Percentiles rank a stretch among this genome's conserved stretches.
Conservation (phyloP, 2,329 filamentous ascomycete genomes). For the Apiospora phragmitis region DNA sequence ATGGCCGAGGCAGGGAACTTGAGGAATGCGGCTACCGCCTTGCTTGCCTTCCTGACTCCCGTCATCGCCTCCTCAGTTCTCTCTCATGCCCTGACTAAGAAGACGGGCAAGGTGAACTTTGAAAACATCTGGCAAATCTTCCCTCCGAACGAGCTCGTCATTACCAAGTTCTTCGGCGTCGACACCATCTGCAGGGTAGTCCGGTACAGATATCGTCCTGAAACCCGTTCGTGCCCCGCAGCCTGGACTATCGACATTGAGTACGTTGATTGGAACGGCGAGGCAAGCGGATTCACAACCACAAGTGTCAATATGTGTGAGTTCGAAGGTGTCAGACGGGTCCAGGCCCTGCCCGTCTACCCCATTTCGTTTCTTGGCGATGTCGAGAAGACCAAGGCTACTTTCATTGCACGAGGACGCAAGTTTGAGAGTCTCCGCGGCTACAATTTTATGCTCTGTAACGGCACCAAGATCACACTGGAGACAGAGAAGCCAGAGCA, state of each 20-base stretch:
- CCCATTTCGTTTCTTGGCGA: constrained; percentile 30
- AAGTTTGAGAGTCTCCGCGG: constrained; percentile 35
- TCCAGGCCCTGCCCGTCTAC: constrained; percentile 29
- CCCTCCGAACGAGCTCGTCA: constrained; percentile 32
- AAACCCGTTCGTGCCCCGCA: constrained; percentile 10
- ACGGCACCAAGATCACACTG: constrained; percentile 31
- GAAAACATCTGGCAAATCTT: constrained; percentile 37
- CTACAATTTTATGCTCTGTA: constrained; percentile 31
- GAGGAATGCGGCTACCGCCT: constrained; percentile 18
- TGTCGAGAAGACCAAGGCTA: constrained; percentile 23
- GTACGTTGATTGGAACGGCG: constrained; percentile 39
- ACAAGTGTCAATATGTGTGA: constrained; percentile 25
- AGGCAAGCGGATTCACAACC: constrained; percentile 28
- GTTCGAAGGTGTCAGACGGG: constrained; percentile 28
- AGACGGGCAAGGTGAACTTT: constrained; percentile 33
- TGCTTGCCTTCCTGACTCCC: constrained; percentile 34
- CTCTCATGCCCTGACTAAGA: constrained; percentile 25
- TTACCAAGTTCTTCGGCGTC: constrained; percentile 33
- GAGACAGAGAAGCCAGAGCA: constrained; percentile 26
- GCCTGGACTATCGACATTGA: constrained; percentile 32
- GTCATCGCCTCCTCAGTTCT: constrained; percentile 29
- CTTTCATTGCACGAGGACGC: constrained; percentile 31
- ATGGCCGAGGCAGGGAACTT: constrained; percentile 2
- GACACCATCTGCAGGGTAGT: constrained; percentile 37
- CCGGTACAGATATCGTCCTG: constrained; percentile 23